Conservation (phyloP, 2,329 filamentous ascomycete genomes). For the Leptographium lundbergii region DNA sequence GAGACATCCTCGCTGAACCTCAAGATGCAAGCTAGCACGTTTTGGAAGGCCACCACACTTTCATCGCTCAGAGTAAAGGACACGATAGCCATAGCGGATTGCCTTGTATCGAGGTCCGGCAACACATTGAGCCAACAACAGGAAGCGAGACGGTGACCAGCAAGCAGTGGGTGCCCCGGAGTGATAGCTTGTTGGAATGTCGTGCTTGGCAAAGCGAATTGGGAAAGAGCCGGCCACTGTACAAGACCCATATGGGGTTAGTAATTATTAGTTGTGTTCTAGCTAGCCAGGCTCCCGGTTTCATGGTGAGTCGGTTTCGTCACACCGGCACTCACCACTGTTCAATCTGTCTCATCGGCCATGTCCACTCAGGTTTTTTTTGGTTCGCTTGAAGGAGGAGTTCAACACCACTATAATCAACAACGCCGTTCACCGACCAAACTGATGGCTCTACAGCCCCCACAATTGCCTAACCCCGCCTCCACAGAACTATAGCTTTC, state of each 20-base stretch:
- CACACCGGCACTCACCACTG: too few relatives aligned
- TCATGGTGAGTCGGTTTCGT: too few relatives aligned
- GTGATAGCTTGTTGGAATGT: background rate
- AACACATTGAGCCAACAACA: background rate
- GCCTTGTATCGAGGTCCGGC: background rate
- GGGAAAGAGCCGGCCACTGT: background rate
- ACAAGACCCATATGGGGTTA: background rate
- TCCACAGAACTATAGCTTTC: background rate
- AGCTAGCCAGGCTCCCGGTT: background rate
- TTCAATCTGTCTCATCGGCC: too few relatives aligned
- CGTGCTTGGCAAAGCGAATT: background rate
- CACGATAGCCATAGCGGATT: constrained; percentile 42
- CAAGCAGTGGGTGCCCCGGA: background rate
- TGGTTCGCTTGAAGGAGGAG: too few relatives aligned
- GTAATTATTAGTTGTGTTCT: background rate
- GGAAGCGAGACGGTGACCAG: background rate
- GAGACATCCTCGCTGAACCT: constrained; percentile 74
- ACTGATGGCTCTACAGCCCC: background rate
- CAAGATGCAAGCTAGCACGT: constrained; percentile 59
- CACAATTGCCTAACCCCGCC: background rate
- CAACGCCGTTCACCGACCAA: background rate
- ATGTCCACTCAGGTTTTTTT: too few relatives aligned
- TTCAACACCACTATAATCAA: too few relatives aligned
- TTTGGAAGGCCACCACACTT: constrained; percentile 56
- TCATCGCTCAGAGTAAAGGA: constrained; percentile 65